phyloP scores from a whole-genome alignment of 108 stramenopile genomes.

The Nitzschia palea region DNA sequence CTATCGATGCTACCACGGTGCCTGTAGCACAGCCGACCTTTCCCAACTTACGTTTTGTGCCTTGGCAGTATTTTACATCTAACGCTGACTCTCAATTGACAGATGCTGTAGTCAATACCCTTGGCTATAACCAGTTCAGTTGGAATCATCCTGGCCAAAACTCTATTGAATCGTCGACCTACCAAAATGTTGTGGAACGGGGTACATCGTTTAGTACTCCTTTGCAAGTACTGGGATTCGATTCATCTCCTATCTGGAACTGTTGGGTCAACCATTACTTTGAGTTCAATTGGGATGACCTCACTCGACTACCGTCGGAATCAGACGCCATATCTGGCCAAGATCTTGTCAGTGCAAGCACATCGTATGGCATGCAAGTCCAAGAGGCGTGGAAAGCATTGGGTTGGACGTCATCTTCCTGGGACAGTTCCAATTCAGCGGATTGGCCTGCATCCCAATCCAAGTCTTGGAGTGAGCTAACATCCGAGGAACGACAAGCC shows the following conservation, averaged over 20 bases:
- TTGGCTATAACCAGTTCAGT: slow-evolving; percentile 8
- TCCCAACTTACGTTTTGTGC: neutral
- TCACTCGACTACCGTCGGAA: neutral
- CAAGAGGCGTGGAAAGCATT: neutral
- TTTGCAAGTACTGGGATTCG: neutral
- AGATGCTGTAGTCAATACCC: neutral
- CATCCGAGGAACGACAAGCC: neutral
- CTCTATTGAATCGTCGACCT: neutral
- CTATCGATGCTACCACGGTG: no score
- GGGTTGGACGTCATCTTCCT: neutral
- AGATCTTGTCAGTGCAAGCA: neutral
- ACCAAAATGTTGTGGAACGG: neutral
- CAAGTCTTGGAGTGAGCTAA: neutral
- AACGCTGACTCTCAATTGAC: neutral
- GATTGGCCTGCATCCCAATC: neutral
- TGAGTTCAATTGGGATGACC: neutral
- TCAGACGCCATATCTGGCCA: neutral
- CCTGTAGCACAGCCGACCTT: neutral
- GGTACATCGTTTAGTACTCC: neutral
- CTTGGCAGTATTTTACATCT: neutral
- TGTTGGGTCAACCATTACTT: slow-evolving; percentile 15
- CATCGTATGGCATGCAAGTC: neutral
- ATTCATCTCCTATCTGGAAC: neutral
- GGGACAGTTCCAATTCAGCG: neutral
- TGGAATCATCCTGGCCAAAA: slow-evolving; percentile 18